phyloP scores from a whole-genome alignment of 331 rosid species.

The Rosa hybrid region DNA sequence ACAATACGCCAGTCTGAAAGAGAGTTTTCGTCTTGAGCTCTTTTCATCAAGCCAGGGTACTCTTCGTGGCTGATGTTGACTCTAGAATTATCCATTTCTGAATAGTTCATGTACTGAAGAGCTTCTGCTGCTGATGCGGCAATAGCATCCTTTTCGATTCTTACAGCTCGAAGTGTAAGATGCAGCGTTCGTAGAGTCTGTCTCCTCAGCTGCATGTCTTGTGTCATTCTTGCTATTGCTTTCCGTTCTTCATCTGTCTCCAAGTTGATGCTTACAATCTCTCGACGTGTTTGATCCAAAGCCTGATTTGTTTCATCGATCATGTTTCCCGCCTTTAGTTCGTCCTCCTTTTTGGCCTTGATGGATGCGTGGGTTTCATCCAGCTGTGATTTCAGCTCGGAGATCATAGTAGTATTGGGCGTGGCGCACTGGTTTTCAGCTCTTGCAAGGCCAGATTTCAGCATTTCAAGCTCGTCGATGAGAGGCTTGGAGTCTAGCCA shows the following conservation, averaged over 20 bases:
- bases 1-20: slow-evolving; percentile 37
- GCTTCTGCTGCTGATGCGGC: slow-evolving; percentile 41
- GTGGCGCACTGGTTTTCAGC: slow-evolving; percentile 24
- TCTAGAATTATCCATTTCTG: slow-evolving; percentile 26
- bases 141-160: slow-evolving; percentile 44
- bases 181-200: slow-evolving; percentile 38
- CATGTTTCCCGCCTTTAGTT: slow-evolving; percentile 23
- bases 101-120: slow-evolving; percentile 32
- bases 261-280: slow-evolving; percentile 31
- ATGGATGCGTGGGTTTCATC: slow-evolving; percentile 27
- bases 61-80: slow-evolving; percentile 43
- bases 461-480: slow-evolving; percentile 58
- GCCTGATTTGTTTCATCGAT: slow-evolving; percentile 36
- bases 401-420: slow-evolving; percentile 13
- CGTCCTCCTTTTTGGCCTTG: slow-evolving; percentile 44
- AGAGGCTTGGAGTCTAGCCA: slow-evolving; percentile 72
- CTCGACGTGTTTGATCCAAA: slow-evolving; percentile 33
- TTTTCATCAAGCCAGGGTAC: slow-evolving; percentile 35
- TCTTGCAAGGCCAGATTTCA: slow-evolving; percentile 39
- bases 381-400: slow-evolving; percentile 42
- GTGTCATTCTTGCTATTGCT: slow-evolving; percentile 24
- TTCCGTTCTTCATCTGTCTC: slow-evolving; percentile 30
- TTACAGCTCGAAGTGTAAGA: slow-evolving; percentile 42
- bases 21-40: slow-evolving; percentile 41
- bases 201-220: slow-evolving; percentile 36